phyloP scores from a whole-genome alignment of 2,329 filamentous ascomycete species.

The Chaetomium strumarium region DNA sequence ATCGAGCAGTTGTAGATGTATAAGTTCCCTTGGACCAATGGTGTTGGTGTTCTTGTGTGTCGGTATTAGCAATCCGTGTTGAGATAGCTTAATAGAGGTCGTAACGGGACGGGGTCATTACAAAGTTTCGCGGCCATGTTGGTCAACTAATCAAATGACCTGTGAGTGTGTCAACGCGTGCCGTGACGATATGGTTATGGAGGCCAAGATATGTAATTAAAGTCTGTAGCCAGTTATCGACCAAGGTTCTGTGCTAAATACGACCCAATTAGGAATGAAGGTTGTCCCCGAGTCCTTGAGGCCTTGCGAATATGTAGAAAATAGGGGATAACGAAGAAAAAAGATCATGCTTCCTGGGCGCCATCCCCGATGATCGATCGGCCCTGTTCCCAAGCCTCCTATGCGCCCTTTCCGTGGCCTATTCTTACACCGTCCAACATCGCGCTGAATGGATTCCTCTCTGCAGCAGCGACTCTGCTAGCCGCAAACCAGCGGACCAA shows the following conservation, averaged over 20 bases:
- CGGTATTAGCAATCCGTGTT: not conserved
- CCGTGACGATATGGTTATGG: not conserved
- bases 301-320: conserved; percentile 14
- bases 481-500: not conserved
- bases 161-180: too few relatives aligned
- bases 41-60: not conserved
- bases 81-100: too few relatives aligned
- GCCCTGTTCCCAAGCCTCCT: not conserved
- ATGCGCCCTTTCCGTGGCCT: not conserved
- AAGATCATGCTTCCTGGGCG: conserved; percentile 13
- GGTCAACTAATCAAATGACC: too few relatives aligned
- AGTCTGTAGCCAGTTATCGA: conserved; percentile 18
- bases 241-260: conserved; percentile 15
- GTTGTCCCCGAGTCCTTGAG: not conserved
- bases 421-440: not conserved
- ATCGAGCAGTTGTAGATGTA: conserved; percentile 48
- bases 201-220: conserved; percentile 12
- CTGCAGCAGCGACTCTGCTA: not conserved
- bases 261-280: conserved; percentile 10
- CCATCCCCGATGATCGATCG: not conserved
- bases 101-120: too few relatives aligned
- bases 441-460: not conserved
- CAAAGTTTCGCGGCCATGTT: too few relatives aligned
- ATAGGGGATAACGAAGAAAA: conserved; percentile 12
- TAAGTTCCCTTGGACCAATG: not conserved